These are phyloP conservation scores for Didymella pomorum DNA, from an alignment of 2,329 filamentous ascomycete genomes.

Conservation along the genomic window DNA sequence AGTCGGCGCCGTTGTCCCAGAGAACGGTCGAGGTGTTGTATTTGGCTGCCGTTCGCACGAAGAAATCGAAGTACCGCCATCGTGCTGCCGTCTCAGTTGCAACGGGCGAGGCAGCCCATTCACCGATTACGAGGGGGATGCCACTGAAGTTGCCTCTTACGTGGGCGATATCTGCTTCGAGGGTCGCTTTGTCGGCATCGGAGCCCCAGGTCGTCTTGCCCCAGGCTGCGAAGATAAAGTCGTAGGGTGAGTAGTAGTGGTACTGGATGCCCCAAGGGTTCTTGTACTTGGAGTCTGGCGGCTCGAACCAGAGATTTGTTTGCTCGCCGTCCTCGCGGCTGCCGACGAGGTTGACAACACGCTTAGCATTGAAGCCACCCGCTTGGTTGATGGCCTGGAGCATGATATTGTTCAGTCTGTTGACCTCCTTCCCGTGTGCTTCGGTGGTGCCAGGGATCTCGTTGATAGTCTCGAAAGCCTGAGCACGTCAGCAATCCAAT, in stretches of 20 bases:
- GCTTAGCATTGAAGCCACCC: constrained; percentile 63
- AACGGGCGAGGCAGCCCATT: constrained; percentile 62
- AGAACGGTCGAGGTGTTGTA: constrained; percentile 62
- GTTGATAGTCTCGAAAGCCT: constrained; percentile 67
- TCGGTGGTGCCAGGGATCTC: constrained; percentile 64
- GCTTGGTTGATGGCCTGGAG: constrained; percentile 62
- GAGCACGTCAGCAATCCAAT: neutral
- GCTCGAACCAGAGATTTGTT: constrained; percentile 63
- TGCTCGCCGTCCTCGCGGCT: constrained; percentile 61
- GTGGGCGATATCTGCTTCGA: constrained; percentile 60
- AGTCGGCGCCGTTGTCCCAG: constrained; percentile 68
- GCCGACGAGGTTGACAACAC: constrained; percentile 65
- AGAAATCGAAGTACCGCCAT: constrained; percentile 66
- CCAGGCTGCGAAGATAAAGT: constrained; percentile 58
- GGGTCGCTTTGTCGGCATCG: constrained; percentile 59
- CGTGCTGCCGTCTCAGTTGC: constrained; percentile 64
- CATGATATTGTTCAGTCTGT: constrained; percentile 66
- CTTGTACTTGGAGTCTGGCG: constrained; percentile 55
- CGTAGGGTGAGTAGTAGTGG: constrained; percentile 67
- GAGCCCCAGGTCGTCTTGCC: constrained; percentile 69
- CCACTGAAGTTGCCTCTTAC: constrained; percentile 64
- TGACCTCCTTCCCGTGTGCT: constrained; percentile 60
- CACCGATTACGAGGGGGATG: constrained; percentile 65
- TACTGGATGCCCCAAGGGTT: constrained; percentile 69
- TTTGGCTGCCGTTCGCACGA: constrained; percentile 59